Evolutionary conservation across 1,139 yeast species (phyloP).

Genomic region (Pichia terricola): DNA sequence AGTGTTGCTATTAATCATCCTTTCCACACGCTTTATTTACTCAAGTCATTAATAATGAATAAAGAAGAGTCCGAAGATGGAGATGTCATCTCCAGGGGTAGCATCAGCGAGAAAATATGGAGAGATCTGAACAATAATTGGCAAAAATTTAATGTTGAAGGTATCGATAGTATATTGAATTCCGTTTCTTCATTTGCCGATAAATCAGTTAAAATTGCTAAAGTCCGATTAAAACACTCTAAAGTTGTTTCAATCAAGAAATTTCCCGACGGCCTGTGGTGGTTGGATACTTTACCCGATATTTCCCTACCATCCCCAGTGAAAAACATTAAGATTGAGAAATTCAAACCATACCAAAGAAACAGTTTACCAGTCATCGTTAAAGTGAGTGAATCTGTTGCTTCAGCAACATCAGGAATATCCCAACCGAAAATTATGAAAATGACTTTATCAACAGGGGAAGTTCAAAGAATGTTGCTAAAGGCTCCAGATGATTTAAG

Average conservation of each 20-base stretch:
- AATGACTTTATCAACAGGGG: constrained; percentile 49
- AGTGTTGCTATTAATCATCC: constrained; percentile 59
- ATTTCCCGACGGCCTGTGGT: constrained; percentile 36
- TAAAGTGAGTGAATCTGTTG: constrained; percentile 34
- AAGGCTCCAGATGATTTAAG: constrained; percentile 87
- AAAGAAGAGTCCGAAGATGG: constrained; percentile 27
- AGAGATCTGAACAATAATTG: constrained; percentile 15
- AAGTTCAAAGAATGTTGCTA: constrained; percentile 45
- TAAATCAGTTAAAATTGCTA: constrained; percentile 44
- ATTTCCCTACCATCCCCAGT: constrained; percentile 65
- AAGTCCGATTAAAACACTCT: constrained; percentile 30
- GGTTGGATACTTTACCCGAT: constrained; percentile 43
- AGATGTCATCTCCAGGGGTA: constrained; percentile 36
- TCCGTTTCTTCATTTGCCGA: constrained; percentile 44
- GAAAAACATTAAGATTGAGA: constrained; percentile 32
- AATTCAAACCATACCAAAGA: constrained; percentile 33
- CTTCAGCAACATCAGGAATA: constrained; percentile 69
- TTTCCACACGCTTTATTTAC: constrained; percentile 61
- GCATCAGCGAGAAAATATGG: constrained; percentile 45
- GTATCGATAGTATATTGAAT: constrained; percentile 22
- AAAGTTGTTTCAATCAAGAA: constrained; percentile 16
- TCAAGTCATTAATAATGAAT: constrained; percentile 46
- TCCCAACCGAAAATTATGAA: constrained; percentile 76
- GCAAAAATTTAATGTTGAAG: constrained; percentile 10
- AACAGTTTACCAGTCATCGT: constrained; percentile 38